phyloP scores from a whole-genome alignment of 495 filamentous ascomycete species.

The Hyaloscypha hepaticicola region DNA sequence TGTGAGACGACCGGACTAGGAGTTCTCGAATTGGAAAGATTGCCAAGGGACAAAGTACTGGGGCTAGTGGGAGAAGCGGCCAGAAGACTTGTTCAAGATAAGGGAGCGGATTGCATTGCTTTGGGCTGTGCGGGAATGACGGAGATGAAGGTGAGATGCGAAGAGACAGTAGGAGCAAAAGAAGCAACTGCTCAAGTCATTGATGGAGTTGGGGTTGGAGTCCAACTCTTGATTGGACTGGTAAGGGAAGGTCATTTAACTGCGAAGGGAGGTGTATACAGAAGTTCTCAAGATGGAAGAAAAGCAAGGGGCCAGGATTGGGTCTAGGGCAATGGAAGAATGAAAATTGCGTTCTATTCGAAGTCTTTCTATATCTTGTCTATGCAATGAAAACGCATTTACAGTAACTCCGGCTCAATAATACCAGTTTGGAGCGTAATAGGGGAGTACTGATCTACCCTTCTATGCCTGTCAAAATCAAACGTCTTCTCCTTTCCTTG shows the following conservation, averaged over 20 bases:
- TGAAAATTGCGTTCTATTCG: not conserved
- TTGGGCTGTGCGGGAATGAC: slow-evolving; percentile 52
- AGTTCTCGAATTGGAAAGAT: slow-evolving; percentile 43
- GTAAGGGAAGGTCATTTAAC: slow-evolving; percentile 37
- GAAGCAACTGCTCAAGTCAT: slow-evolving; percentile 34
- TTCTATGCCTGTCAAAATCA: slow-evolving; percentile 46
- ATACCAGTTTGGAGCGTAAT: slow-evolving; percentile 44
- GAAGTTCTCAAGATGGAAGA: slow-evolving; percentile 33
- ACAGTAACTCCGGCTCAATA: slow-evolving; percentile 39
- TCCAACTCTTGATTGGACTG: slow-evolving; percentile 34
- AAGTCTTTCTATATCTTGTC: too few species aligned
- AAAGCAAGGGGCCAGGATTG: slow-evolving; percentile 36
- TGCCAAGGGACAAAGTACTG: slow-evolving; percentile 40
- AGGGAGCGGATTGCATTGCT: slow-evolving; percentile 46
- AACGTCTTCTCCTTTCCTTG: slow-evolving; percentile 47
- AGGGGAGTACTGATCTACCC: slow-evolving; percentile 45
- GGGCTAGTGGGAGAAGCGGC: slow-evolving; percentile 40
- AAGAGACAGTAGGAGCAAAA: slow-evolving; percentile 40
- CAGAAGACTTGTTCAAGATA: slow-evolving; percentile 35
- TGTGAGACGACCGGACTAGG: slow-evolving; percentile 40
- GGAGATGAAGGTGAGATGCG: slow-evolving; percentile 43
- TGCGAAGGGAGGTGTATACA: slow-evolving; percentile 39
- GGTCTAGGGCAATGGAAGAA: slow-evolving; percentile 15
- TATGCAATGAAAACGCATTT: not conserved
- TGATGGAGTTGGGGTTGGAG: slow-evolving; percentile 37